Evolutionary conservation across 371 early-diverging fungal genomes (phyloP).

Genomic region (Chytridium lagenaria): DNA sequence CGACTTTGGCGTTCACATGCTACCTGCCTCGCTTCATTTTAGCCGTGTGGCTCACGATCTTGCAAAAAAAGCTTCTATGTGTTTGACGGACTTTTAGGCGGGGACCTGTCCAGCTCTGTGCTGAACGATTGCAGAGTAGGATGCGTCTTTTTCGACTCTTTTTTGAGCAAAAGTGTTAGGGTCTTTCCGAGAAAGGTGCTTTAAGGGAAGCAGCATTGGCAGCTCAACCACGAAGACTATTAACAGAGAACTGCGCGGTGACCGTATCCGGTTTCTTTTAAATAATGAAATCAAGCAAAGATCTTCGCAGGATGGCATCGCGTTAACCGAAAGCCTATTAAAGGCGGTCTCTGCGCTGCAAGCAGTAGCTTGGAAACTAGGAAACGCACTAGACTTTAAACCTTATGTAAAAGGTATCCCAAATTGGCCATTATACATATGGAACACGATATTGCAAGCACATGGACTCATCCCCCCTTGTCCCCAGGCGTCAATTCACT

Average conservation of each 20-base stretch:
- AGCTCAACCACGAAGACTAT: not conserved
- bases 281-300: not conserved
- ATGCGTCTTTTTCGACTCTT: no score
- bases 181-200: not conserved
- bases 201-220: not conserved
- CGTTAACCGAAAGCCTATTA: not conserved
- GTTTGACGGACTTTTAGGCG: slow-evolving; percentile 10
- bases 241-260: not conserved
- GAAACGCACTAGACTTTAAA: not conserved
- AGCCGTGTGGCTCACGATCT: not conserved
- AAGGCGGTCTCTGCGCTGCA: not conserved
- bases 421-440: slow-evolving; percentile 20
- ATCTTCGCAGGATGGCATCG: not conserved
- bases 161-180: no score
- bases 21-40: not conserved
- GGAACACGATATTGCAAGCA: slow-evolving; percentile 24
- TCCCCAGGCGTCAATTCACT: slow-evolving; percentile 25
- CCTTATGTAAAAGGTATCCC: slow-evolving; percentile 4
- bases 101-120: not conserved
- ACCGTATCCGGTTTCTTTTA: not conserved
- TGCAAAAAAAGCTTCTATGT: not conserved
- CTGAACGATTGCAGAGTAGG: not conserved
- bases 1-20: no score
- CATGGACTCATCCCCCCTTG: slow-evolving; percentile 28
- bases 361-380: not conserved